phyloP scores from a whole-genome alignment of 306 rosid genomes.

The Quillaja saponaria region DNA sequence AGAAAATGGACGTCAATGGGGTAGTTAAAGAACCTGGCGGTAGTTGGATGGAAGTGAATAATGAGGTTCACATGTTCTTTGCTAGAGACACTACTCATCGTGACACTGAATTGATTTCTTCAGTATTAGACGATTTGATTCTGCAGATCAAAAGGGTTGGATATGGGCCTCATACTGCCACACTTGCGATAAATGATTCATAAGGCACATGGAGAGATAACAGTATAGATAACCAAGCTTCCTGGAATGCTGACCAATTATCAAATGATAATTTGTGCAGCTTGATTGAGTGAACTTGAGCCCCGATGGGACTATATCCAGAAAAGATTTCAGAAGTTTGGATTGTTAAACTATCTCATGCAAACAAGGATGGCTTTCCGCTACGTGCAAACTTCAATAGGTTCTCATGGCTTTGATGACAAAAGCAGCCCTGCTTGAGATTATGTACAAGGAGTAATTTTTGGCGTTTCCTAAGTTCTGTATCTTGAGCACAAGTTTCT shows the following conservation, averaged over 20 bases:
- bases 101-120: constrained; percentile 39
- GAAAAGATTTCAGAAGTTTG: neutral
- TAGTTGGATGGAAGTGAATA: constrained; percentile 60
- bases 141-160: constrained; percentile 57
- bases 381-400: too few relatives aligned
- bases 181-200: constrained; percentile 33
- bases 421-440: too few relatives aligned
- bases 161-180: constrained; percentile 38
- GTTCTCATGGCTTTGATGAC: too few relatives aligned
- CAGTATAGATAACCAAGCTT: constrained; percentile 16
- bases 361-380: too few relatives aligned
- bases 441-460: too few relatives aligned
- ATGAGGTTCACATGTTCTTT: constrained; percentile 42
- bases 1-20: constrained; percentile 62
- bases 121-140: constrained; percentile 49
- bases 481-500: too few relatives aligned
- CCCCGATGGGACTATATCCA: neutral
- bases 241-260: neutral
- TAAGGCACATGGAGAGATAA: constrained; percentile 19
- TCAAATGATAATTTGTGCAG: neutral
- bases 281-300: neutral
- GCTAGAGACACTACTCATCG: constrained; percentile 50
- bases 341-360: too few relatives aligned
- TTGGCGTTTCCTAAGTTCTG: too few relatives aligned
- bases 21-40: constrained; percentile 74